Conservation (phyloP, 2,329 filamentous ascomycete genomes). For the Aureobasidium uvarum region DNA sequence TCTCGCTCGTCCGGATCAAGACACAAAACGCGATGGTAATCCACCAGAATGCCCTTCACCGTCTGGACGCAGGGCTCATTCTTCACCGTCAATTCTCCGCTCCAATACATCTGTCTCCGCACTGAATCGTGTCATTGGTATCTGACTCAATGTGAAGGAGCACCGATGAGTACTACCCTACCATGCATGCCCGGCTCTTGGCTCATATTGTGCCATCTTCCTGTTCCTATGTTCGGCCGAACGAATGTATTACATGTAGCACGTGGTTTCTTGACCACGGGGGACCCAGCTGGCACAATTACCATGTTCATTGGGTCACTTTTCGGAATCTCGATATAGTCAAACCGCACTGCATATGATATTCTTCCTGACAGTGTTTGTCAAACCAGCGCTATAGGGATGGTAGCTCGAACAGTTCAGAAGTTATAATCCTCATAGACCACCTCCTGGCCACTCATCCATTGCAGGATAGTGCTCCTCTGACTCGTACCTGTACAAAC, state of each 20-base stretch:
- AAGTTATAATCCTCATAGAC: slow-evolving; percentile 54
- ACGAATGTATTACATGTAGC: background rate
- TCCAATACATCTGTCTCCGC: background rate
- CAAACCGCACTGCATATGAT: background rate
- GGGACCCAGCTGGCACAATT: background rate
- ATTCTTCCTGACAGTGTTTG: too few species aligned
- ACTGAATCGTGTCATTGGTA: background rate
- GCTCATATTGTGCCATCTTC: background rate
- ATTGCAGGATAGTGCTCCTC: slow-evolving; percentile 49
- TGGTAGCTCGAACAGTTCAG: slow-evolving; percentile 28
- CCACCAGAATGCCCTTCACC: background rate
- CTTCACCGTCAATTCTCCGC: slow-evolving; percentile 4
- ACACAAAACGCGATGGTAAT: background rate
- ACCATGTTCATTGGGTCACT: background rate
- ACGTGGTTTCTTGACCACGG: background rate
- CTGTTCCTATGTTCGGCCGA: background rate
- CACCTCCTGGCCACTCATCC: slow-evolving; percentile 50
- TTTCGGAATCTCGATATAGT: too few species aligned
- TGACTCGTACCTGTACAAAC: slow-evolving; percentile 57
- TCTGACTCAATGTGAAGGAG: background rate
- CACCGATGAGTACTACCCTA: slow-evolving; percentile 32
- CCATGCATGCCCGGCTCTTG: background rate
- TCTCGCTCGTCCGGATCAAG: background rate
- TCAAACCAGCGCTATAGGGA: too few species aligned
- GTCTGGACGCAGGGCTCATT: background rate